phyloP scores from a whole-genome alignment of 192 early-diverging fungal genomes.

The Backusella circina region DNA sequence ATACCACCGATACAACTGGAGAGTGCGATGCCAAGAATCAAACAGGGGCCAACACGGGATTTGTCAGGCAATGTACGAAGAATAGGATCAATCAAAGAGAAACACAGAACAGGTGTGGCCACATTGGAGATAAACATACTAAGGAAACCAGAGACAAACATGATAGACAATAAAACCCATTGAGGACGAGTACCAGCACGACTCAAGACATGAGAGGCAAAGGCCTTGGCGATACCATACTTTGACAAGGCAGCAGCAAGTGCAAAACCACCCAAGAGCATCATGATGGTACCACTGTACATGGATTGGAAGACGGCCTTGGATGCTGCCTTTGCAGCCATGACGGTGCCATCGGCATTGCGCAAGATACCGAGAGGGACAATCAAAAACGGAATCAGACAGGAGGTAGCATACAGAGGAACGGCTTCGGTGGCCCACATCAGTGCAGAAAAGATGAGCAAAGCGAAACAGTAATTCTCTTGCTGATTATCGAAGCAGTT shows the following conservation, averaged over 20 bases:
- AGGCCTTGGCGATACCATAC: conserved; percentile 68
- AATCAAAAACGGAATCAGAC: conserved; percentile 65
- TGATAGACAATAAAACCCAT: conserved; percentile 66
- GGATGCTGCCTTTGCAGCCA: conserved; percentile 44
- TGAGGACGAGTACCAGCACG: conserved; percentile 66
- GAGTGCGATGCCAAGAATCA: conserved; percentile 75
- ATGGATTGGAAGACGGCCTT: conserved; percentile 68
- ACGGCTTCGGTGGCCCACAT: conserved; percentile 86
- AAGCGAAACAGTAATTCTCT: conserved; percentile 84
- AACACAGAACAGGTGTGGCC: conserved; percentile 76
- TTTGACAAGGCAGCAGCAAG: conserved; percentile 74
- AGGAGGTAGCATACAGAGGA: conserved; percentile 69
- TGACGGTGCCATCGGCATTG: conserved; percentile 34
- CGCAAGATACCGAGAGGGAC: conserved; percentile 62
- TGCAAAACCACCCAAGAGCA: conserved; percentile 72
- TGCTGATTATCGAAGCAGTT: conserved; percentile 63
- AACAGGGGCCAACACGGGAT: conserved; percentile 56
- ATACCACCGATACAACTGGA: conserved; percentile 74
- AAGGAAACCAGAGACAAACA: conserved; percentile 71
- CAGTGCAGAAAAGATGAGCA: conserved; percentile 77
- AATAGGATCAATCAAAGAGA: conserved; percentile 67
- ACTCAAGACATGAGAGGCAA: conserved; percentile 60
- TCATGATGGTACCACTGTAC: conserved; percentile 76
- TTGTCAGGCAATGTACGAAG: conserved; percentile 61
- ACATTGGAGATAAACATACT: conserved; percentile 85